Conservation (phyloP, 176 grass and related monocot species). For the Oryza officinalis region DNA sequence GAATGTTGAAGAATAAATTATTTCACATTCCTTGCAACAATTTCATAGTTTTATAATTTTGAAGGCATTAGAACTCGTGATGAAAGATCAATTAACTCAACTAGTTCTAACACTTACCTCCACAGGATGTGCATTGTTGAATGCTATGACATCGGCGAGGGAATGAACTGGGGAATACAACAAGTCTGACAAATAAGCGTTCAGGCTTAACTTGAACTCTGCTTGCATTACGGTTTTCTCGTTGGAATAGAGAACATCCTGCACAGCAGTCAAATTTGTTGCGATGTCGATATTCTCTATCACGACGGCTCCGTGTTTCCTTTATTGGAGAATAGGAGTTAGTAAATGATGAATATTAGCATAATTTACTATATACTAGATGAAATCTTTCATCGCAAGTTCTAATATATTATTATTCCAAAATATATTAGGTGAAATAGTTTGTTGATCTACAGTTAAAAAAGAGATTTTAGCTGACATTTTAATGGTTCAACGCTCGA, state of each 20-base stretch:
- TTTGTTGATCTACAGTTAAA: too few relatives aligned
- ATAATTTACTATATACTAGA: too few relatives aligned
- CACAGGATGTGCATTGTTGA: conserved; percentile 51
- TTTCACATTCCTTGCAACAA: too few relatives aligned
- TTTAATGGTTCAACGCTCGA: too few relatives aligned
- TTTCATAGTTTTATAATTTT: too few relatives aligned
- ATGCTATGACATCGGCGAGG: conserved; percentile 57
- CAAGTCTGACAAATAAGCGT: conserved; percentile 51
- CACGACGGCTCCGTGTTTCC: conserved; percentile 43
- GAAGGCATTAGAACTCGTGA: neutral
- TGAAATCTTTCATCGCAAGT: too few relatives aligned
- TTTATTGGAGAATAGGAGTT: neutral
- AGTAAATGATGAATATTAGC: neutral
- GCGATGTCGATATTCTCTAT: conserved; percentile 46
- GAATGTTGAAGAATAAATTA: too few relatives aligned
- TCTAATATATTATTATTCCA: too few relatives aligned
- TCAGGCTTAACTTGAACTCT: conserved; percentile 54
- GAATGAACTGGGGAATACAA: conserved; percentile 50
- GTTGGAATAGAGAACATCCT: neutral
- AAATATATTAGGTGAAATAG: too few relatives aligned
- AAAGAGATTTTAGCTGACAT: too few relatives aligned
- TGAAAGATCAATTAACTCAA: neutral
- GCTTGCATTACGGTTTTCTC: neutral
- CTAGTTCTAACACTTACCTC: conserved; percentile 21
- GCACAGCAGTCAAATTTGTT: conserved; percentile 30